Conservation (phyloP, 2,329 filamentous ascomycete species). For the Aureobasidium sp. region DNA sequence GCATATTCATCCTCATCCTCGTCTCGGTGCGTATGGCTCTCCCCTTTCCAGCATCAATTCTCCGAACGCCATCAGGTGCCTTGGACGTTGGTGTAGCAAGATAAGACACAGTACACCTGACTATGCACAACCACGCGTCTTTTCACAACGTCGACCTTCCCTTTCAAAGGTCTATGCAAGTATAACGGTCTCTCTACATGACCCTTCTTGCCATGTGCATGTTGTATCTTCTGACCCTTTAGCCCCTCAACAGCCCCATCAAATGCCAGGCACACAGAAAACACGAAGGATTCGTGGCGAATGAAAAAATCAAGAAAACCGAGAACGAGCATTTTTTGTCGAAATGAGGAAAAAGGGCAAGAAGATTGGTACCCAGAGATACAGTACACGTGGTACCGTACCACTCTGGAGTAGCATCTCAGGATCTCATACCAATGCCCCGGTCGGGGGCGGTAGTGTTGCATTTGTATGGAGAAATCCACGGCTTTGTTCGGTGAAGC, state of each 20-base stretch:
- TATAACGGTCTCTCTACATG: not conserved
- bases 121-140: not conserved
- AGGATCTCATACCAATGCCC: not conserved
- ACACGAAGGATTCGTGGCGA: not conserved
- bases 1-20: too few relatives aligned
- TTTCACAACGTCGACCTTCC: not conserved
- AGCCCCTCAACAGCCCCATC: not conserved
- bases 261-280: not conserved
- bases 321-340: not conserved
- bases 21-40: not conserved
- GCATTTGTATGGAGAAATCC: not conserved
- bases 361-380: not conserved
- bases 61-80: not conserved
- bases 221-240: not conserved
- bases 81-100: not conserved
- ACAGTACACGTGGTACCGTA: not conserved
- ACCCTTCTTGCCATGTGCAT: slow-evolving; percentile 2
- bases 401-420: not conserved
- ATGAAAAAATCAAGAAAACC: not conserved
- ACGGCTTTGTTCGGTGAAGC: not conserved
- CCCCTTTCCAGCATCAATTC: not conserved
- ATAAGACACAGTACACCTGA: not conserved
- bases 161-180: not conserved
- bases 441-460: not conserved
- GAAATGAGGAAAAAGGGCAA: not conserved